Evolutionary conservation across 1,139 yeast genomes (phyloP).

Genomic region (Debaryomyces nepalensis): DNA sequence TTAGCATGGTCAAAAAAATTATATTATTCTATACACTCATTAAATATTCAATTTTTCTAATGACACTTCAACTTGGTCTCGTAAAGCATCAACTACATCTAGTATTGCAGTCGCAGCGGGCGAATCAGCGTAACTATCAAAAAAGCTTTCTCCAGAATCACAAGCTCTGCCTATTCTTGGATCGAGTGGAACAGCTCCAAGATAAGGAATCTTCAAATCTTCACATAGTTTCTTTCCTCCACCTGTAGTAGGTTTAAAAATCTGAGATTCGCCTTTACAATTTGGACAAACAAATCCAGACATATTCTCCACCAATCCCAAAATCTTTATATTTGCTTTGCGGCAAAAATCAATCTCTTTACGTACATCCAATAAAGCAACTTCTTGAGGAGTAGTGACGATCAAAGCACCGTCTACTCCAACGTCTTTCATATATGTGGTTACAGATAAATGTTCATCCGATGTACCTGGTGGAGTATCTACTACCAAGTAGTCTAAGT

Average conservation of each 20-base stretch:
- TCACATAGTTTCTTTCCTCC: slow-evolving; percentile 87
- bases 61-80: slow-evolving; percentile 48
- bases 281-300: slow-evolving; percentile 97
- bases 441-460: slow-evolving; percentile 92
- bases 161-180: slow-evolving; percentile 92
- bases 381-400: slow-evolving; percentile 98
- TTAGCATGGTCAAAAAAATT: neutral
- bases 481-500: slow-evolving; percentile 80
- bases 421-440: slow-evolving; percentile 82
- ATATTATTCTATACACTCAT: slow-evolving; percentile 10
- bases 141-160: slow-evolving; percentile 85
- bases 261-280: slow-evolving; percentile 88
- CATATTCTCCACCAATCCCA: slow-evolving; percentile 97
- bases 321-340: slow-evolving; percentile 81
- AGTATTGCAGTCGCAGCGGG: slow-evolving; percentile 90
- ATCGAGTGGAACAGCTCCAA: slow-evolving; percentile 94
- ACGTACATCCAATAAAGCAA: slow-evolving; percentile 89
- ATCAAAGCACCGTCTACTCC: slow-evolving; percentile 96
- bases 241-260: slow-evolving; percentile 95
- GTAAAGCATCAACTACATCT: slow-evolving; percentile 72
- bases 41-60: slow-evolving; percentile 24
- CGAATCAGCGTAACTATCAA: slow-evolving; percentile 84
- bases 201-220: slow-evolving; percentile 74
- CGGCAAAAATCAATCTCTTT: slow-evolving; percentile 94
- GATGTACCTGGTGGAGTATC: slow-evolving; percentile 99